phyloP scores from a whole-genome alignment of 2,329 filamentous ascomycete species.

The Fusarium chuoi region DNA sequence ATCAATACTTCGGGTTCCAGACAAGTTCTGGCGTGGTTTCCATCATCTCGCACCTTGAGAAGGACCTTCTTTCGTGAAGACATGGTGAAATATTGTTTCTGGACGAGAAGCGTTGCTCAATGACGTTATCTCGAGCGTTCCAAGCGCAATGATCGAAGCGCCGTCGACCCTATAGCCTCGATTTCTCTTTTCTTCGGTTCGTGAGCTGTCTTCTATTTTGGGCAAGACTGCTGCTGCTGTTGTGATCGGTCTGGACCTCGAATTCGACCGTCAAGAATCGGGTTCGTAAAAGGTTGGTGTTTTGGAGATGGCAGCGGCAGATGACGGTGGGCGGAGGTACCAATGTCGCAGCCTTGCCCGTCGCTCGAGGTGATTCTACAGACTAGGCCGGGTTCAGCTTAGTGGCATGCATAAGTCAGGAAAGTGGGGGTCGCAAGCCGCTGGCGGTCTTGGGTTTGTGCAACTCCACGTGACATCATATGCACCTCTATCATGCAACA shows the following conservation, averaged over 20 bases:
- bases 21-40: background rate
- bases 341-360: slow-evolving; percentile 46
- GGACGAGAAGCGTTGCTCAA: slow-evolving; percentile 35
- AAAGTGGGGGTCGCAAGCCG: slow-evolving; percentile 1
- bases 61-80: slow-evolving; percentile 89
- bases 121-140: slow-evolving; percentile 47
- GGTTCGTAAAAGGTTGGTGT: slow-evolving; percentile 29
- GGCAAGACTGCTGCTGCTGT: background rate
- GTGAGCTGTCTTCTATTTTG: background rate
- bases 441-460: slow-evolving; percentile 26
- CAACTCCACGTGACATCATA: slow-evolving; percentile 47
- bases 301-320: slow-evolving; percentile 38
- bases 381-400: slow-evolving; percentile 33
- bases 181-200: background rate
- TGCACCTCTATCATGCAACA: slow-evolving; percentile 39
- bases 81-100: slow-evolving; percentile 62
- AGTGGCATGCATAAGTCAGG: slow-evolving; percentile 44
- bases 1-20: slow-evolving; percentile 22
- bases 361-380: slow-evolving; percentile 40
- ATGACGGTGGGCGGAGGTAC: slow-evolving; percentile 38
- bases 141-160: slow-evolving; percentile 35
- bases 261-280: slow-evolving; percentile 6
- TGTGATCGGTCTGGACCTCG: slow-evolving; percentile 4
- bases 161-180: slow-evolving; percentile 12
- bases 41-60: slow-evolving; percentile 72